phyloP scores from a whole-genome alignment of 495 filamentous ascomycete genomes.

The Penicillium riverlandense region DNA sequence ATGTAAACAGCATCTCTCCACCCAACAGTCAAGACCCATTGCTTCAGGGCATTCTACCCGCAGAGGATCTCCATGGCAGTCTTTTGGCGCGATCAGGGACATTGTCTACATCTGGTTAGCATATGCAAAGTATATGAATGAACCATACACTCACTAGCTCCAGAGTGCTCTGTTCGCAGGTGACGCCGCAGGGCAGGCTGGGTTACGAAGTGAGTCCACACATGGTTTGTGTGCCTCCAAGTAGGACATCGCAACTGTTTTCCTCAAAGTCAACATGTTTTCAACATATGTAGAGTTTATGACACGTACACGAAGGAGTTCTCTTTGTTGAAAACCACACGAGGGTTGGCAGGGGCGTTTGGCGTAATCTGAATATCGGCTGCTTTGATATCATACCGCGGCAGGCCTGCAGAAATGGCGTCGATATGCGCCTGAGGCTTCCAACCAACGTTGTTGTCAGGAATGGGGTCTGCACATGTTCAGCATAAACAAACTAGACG shows the following conservation, averaged over 20 bases:
- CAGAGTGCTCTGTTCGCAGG: not conserved
- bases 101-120: not conserved
- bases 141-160: constrained; percentile 1
- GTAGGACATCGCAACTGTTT: not conserved
- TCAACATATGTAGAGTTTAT: not conserved
- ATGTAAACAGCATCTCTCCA: not conserved
- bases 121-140: not conserved
- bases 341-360: not conserved
- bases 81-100: not conserved
- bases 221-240: not conserved
- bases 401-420: not conserved
- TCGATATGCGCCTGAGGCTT: not conserved
- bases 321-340: not conserved
- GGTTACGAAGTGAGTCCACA: not conserved
- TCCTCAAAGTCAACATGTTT: not conserved
- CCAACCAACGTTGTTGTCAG: constrained; percentile 2
- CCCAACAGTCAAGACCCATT: not conserved
- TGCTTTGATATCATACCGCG: not conserved
- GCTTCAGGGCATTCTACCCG: constrained; percentile 1
- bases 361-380: not conserved
- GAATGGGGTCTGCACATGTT: constrained; percentile 1
- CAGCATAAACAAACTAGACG: not conserved
- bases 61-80: not conserved
- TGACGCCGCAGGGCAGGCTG: not conserved
- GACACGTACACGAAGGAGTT: not conserved